Conservation (phyloP, 192 early-diverging fungal species). For the Mortierella claussenii region DNA sequence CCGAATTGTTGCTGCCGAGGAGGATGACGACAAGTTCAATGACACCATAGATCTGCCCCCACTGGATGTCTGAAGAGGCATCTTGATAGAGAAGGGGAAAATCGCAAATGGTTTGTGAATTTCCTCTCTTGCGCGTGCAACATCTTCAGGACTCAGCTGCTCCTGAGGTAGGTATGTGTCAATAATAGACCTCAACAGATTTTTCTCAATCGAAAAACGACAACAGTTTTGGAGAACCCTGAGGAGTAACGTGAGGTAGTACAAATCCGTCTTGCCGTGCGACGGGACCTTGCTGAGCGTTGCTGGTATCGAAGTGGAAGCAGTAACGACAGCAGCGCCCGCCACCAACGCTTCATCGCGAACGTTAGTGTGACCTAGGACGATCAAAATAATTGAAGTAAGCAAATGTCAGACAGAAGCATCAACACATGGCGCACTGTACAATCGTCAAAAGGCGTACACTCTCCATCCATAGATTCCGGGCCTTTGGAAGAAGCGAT, state of each 20-base stretch:
- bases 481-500: conserved; percentile 17
- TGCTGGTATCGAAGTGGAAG: conserved; percentile 4
- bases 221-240: conserved; percentile 39
- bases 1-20: not conserved
- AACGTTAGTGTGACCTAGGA: no score
- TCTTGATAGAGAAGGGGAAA: conserved; percentile 28
- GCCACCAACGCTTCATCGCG: not conserved
- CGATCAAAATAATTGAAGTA: no score
- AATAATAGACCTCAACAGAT: conserved; percentile 7
- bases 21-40: not conserved
- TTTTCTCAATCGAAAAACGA: conserved; percentile 44
- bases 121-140: conserved; percentile 25
- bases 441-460: no score
- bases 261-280: conserved; percentile 20
- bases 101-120: conserved; percentile 19
- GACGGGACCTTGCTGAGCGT: conserved; percentile 15
- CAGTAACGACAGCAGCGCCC: not conserved
- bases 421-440: no score
- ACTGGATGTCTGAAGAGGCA: conserved; percentile 10
- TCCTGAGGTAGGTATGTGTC: conserved; percentile 20
- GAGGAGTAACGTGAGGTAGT: conserved; percentile 24
- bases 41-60: not conserved
- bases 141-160: conserved; percentile 17
- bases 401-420: no score
- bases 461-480: no score